Evolutionary conservation across 2,329 filamentous ascomycete species (phyloP).

Genomic region (Hymenoscyphus occultus): DNA sequence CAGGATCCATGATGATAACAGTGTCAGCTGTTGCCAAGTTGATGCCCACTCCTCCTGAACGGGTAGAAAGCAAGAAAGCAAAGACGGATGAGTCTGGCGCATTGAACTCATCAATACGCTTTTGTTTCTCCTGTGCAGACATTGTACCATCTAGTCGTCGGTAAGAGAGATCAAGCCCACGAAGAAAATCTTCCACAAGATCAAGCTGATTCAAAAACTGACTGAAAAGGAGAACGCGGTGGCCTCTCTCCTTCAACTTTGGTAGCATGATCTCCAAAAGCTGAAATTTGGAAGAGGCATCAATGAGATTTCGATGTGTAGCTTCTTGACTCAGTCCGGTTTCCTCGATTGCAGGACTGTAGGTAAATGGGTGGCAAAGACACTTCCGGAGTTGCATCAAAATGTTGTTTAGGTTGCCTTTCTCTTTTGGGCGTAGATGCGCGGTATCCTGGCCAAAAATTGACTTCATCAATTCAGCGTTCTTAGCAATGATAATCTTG

Average conservation of each 20-base stretch:
- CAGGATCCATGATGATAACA: conserved; percentile 75
- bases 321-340: conserved; percentile 57
- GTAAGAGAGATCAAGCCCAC: conserved; percentile 68
- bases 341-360: conserved; percentile 88
- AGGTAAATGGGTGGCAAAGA: conserved; percentile 93
- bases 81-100: conserved; percentile 78
- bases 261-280: conserved; percentile 83
- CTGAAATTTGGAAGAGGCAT: conserved; percentile 86
- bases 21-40: conserved; percentile 96
- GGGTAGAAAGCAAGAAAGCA: conserved; percentile 87
- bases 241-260: conserved; percentile 78
- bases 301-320: conserved; percentile 77
- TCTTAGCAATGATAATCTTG: conserved; percentile 89
- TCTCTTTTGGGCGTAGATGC: conserved; percentile 63
- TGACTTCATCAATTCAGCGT: conserved; percentile 80
- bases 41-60: conserved; percentile 94
- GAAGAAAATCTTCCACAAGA: conserved; percentile 88
- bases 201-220: conserved; percentile 89
- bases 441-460: conserved; percentile 69
- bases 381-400: conserved; percentile 93
- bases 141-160: conserved; percentile 84
- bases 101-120: conserved; percentile 91
- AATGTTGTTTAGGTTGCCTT: conserved; percentile 86
- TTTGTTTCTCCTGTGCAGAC: conserved; percentile 82
- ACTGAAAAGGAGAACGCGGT: conserved; percentile 91